Evolutionary conservation across 371 early-diverging fungal species (phyloP), one percentile per base, ranked within the genome.

Genomic region (Rhizomucor miehei): DNA sequence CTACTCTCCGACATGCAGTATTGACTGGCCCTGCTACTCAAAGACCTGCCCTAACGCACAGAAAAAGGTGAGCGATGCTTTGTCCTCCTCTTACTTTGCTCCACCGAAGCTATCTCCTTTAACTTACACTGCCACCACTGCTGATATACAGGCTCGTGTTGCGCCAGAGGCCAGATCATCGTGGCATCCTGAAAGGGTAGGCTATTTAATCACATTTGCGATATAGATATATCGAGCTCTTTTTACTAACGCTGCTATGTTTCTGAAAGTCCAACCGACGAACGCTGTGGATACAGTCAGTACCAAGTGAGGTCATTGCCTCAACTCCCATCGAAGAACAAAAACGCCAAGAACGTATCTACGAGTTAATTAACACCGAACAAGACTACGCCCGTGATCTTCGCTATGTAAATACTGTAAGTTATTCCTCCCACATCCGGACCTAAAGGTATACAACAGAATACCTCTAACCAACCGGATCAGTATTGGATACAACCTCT

Each of bases 311-410:
- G 11, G 54, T 66, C n/a, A 44, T 59, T 23, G 60, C 57, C 9
- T 44, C 62, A 6, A 51, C 59, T 4, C 57, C 62, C 4, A 45
- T 53, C 3, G 61, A 76, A 25, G 95, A 95, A 65, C 76, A 81
- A 56, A 90, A 88, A 60, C 84, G 95, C 0, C 95, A 95, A 65
- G 94, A 95, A 63, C 82, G 84, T 40, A 89, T 95, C 51, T 94
- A 85, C 62, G 95, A 95, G 70, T 58, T 94, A 45, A 88, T 95
- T 34, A 79, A 89, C 46, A 91, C 89, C 5, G 94, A 94, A 65
- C 82, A 84, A 57, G 89, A 92, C 63, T 95, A 86, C 75, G 90
- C 92, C 14, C 78, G 77, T 29, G 95, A 95, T 58, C 48, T 77
- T 48, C 49, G 58, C 10, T 59, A 71, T 43, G 29, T 68, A 40